A percentile compares a stretch with the other conserved stretches of the same genome.
Conservation (phyloP, 352 stramenopile species). For the Globisporangium spinosum region DNA sequence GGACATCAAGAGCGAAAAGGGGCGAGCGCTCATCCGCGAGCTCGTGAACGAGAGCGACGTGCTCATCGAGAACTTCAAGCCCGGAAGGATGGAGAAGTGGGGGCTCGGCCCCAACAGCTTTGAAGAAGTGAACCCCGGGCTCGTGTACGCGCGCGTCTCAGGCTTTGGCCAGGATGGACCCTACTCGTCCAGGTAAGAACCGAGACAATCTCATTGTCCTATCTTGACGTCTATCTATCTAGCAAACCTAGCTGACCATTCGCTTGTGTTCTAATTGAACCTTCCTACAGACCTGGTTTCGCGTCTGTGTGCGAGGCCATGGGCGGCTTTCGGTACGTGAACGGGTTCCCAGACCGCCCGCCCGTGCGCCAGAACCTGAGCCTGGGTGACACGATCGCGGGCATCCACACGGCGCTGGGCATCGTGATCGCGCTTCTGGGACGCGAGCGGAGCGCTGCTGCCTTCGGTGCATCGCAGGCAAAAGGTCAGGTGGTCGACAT, state of each 20-base stretch:
- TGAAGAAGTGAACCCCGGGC: constrained; percentile 63
- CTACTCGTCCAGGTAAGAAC: constrained; percentile 55
- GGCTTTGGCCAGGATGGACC: constrained; percentile 83
- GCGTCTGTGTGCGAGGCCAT: constrained; percentile 86
- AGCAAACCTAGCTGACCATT: not conserved
- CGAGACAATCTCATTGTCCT: not conserved
- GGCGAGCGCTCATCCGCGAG: constrained; percentile 61
- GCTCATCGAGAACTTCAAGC: constrained; percentile 88
- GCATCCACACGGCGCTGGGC: constrained; percentile 77
- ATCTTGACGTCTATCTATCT: not conserved
- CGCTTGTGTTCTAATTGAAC: not conserved
- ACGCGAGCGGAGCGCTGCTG: constrained; percentile 38
- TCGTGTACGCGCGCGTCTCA: constrained; percentile 84
- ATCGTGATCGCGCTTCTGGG: constrained; percentile 80
- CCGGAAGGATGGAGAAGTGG: constrained; percentile 87
- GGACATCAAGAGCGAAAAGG: constrained; percentile 73
- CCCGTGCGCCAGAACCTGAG: constrained; percentile 81
- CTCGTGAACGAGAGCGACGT: constrained; percentile 77
- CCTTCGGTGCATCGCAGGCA: constrained; percentile 2
- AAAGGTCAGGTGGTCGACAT: constrained; percentile 79
- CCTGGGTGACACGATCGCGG: constrained; percentile 79
- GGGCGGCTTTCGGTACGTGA: constrained; percentile 84
- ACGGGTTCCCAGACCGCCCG: constrained; percentile 78
- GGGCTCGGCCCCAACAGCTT: constrained; percentile 74
- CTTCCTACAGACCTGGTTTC: constrained; percentile 54